Percentiles rank a stretch among this genome's conserved stretches.
phyloP scores from a whole-genome alignment of 164 flowering plant genomes.

The Kalanchoe fedtschenkoi region DNA sequence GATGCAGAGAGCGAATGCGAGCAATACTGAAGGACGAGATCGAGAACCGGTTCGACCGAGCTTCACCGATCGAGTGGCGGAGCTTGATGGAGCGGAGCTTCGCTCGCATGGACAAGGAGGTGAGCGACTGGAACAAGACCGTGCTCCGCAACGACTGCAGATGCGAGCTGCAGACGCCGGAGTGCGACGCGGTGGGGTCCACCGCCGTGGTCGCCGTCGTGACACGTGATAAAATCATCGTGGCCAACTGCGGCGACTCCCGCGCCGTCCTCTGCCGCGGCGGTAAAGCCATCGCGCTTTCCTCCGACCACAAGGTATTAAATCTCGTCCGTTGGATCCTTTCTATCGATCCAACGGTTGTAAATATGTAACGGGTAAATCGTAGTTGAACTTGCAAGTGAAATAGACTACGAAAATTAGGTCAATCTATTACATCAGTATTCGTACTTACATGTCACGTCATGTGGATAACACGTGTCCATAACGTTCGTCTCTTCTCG shows the following conservation, averaged over 20 bases:
- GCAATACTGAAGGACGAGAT: constrained; percentile 61
- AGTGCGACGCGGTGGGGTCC: constrained; percentile 87
- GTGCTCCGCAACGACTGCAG: constrained; percentile 31
- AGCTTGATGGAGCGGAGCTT: constrained; percentile 47
- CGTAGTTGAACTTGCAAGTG: too few relatives aligned
- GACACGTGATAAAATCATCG: constrained; percentile 52
- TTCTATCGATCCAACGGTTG: not conserved
- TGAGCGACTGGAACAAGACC: constrained; percentile 9
- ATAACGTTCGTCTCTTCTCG: not conserved
- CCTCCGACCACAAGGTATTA: constrained; percentile 49
- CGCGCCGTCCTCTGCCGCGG: constrained; percentile 73
- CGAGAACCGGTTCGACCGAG: constrained; percentile 3
- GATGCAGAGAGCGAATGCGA: constrained; percentile 59
- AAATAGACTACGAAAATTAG: too few relatives aligned
- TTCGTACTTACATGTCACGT: too few relatives aligned
- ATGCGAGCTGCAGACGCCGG: constrained; percentile 67
- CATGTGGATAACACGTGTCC: not conserved
- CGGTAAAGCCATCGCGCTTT: constrained; percentile 52
- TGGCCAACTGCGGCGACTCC: constrained; percentile 86
- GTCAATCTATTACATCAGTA: too few relatives aligned
- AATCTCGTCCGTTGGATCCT: not conserved
- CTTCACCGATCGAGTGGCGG: constrained; percentile 28
- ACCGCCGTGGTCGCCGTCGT: constrained; percentile 80
- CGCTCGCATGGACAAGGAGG: constrained; percentile 59
- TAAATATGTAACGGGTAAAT: too few relatives aligned